These are phyloP conservation scores for Candida anutae DNA, from an alignment of 1,139 yeast species.

Conservation along the genomic window DNA sequence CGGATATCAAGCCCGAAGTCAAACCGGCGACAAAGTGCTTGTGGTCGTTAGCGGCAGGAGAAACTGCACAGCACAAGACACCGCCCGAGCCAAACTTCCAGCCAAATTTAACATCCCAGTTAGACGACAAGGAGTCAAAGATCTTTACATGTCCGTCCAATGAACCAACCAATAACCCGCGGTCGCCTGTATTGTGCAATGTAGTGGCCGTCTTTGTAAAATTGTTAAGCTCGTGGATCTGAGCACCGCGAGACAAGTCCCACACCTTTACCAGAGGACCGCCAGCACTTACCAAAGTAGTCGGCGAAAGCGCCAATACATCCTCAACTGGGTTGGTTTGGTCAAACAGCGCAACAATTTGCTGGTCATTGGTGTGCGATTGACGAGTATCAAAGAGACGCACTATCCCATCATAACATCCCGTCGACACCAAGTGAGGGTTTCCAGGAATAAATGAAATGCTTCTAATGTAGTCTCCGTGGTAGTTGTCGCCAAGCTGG, in stretches of 20 bases:
- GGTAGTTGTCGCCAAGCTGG: constrained; percentile 56
- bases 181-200: constrained; percentile 58
- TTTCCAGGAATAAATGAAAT: constrained; percentile 72
- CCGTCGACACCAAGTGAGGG: constrained; percentile 75
- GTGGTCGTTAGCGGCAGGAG: constrained; percentile 57
- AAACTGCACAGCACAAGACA: constrained; percentile 80
- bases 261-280: constrained; percentile 85
- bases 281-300: constrained; percentile 76
- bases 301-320: constrained; percentile 71
- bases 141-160: constrained; percentile 96
- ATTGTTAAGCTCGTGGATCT: constrained; percentile 58
- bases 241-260: constrained; percentile 78
- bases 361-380: constrained; percentile 45
- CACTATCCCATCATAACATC: constrained; percentile 86
- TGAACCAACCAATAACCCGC: constrained; percentile 85
- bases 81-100: constrained; percentile 93
- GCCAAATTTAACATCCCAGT: constrained; percentile 90
- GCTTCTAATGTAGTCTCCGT: constrained; percentile 82
- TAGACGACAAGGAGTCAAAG: constrained; percentile 65
- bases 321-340: constrained; percentile 70
- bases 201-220: constrained; percentile 93
- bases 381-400: constrained; percentile 80
- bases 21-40: constrained; percentile 94
- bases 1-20: constrained; percentile 79
- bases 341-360: constrained; percentile 28